Base-by-base conservation (phyloP, 2,329 filamentous ascomycete species). In the Trichocomaceae sp. region DNA sequence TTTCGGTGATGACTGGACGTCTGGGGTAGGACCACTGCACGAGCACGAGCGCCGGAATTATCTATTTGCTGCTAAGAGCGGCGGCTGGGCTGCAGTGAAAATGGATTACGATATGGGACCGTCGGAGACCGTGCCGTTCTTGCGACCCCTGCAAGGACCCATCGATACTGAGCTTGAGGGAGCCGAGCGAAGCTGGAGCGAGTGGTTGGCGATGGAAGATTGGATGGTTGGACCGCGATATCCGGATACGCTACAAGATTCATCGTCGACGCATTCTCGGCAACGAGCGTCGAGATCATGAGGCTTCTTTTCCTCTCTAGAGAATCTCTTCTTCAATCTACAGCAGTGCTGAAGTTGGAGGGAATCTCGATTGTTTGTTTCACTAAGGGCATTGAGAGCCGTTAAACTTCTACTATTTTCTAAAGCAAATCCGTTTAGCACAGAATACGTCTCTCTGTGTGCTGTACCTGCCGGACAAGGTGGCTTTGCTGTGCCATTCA, bases 171-270 rank as follows among this genome's bases (percentile, higher is more conserved):
- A 97, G 74, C 88, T 97, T 58, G 82, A 88, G 59, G 81, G 77
- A 13, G 91, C 91, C 0, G 92, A 97, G 73, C 80, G 82, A 58
- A 84, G 80, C 57, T 99, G 93, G 93, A 95, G 90, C 67, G 86
- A 92, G 64, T 97, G 92, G 92, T 75, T 96, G 31, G 89, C 89
- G 12, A 95, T 96, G 89, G 90, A 96, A 71, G 92, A 96, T 70
- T 97, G 92, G 92, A 95, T 96, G 90, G 77, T 96, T n/a, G 91
- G 91, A 2, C 87, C 88, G 1, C 77, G 88, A 58, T 85, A 86
- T 31, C 87, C 86, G 6, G 77, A 78, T 59, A 61, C 61, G 5
- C 62, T 74, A 20, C 64, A 65, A 45, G 72, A 72, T 50, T 70
- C 69, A 3, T 69, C 67, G 3, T 72, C 71, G 31, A 66, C 67